Conservation (phyloP, 352 stramenopile species). For the Blastocystis sp. region DNA sequence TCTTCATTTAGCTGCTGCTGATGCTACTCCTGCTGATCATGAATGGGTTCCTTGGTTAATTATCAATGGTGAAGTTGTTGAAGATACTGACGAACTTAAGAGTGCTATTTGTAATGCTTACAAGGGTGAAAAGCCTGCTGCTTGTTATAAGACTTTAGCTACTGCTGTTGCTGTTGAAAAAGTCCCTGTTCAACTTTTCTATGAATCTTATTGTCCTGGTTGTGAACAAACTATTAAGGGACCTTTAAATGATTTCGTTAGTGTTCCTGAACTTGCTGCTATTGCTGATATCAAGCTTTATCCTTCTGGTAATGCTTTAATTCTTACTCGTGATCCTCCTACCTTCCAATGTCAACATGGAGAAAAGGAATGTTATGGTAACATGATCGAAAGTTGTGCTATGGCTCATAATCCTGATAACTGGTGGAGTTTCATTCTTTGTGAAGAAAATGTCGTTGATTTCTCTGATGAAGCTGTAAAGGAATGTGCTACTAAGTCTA, state of each 20-base stretch:
- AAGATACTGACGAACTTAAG: slow-evolving; percentile 21
- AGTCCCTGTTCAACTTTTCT: slow-evolving; percentile 12
- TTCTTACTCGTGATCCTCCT: slow-evolving; percentile 33
- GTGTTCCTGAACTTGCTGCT: neutral
- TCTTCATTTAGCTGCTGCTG: slow-evolving; percentile 11
- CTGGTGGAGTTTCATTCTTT: slow-evolving; percentile 13
- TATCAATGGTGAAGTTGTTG: slow-evolving; percentile 20
- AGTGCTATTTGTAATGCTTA: slow-evolving; percentile 21
- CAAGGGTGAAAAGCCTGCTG: slow-evolving; percentile 22
- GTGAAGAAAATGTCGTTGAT: slow-evolving; percentile 3
- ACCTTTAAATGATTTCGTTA: slow-evolving; percentile 3
- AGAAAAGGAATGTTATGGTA: slow-evolving; percentile 36
- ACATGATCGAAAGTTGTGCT: slow-evolving; percentile 24
- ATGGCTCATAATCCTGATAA: slow-evolving; percentile 21
- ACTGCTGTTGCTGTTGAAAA: slow-evolving; percentile 14
- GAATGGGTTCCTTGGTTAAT: slow-evolving; percentile 21
- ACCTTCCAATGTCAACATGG: slow-evolving; percentile 33
- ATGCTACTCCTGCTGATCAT: slow-evolving; percentile 18
- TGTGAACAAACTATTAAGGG: neutral
- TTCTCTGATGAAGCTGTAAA: slow-evolving; percentile 4
- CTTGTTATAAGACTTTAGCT: slow-evolving; percentile 8
- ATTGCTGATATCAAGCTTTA: slow-evolving; percentile 31
- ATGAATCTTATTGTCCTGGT: slow-evolving; percentile 9
- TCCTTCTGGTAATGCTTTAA: slow-evolving; percentile 32
- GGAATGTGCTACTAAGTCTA: slow-evolving; percentile 8